These are phyloP conservation scores for Candida succiphila DNA, from an alignment of 805 yeast species.

Conservation along the genomic window DNA sequence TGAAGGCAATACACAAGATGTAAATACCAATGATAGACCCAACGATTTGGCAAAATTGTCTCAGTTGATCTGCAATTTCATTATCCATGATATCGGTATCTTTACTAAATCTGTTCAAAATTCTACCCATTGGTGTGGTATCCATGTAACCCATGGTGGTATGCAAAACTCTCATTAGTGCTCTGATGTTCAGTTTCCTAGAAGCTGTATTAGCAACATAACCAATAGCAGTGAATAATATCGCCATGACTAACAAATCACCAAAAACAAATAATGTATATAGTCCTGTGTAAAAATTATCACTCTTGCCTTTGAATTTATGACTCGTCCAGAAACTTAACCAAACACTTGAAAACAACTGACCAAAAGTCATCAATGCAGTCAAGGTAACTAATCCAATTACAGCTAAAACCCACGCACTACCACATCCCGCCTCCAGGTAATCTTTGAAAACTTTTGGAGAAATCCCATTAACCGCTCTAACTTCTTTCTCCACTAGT, in stretches of 20 bases:
- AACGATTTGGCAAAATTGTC: constrained; percentile 46
- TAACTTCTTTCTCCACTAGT: constrained; percentile 20
- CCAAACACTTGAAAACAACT: constrained; percentile 63
- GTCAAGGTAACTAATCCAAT: constrained; percentile 10
- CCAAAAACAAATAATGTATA: constrained; percentile 51
- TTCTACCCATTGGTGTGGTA: constrained; percentile 80
- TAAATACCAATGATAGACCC: constrained; percentile 23
- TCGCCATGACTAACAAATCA: constrained; percentile 31
- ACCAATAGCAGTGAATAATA: constrained; percentile 37
- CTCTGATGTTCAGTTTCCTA: constrained; percentile 45
- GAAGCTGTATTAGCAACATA: constrained; percentile 46
- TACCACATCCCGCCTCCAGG: constrained; percentile 47
- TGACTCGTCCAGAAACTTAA: constrained; percentile 67
- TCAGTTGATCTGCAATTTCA: constrained; percentile 62
- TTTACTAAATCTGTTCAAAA: constrained; percentile 76
- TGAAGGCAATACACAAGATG: constrained; percentile 34
- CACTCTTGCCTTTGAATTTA: constrained; percentile 33
- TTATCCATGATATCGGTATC: constrained; percentile 81
- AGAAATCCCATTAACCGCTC: constrained; percentile 27
- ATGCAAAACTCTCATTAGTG: constrained; percentile 51
- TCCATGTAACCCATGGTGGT: constrained; percentile 82
- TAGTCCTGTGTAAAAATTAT: constrained; percentile 60
- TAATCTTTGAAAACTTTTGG: constrained; percentile 39
- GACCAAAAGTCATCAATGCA: constrained; percentile 35
- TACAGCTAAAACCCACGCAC: constrained; percentile 21